Evolutionary conservation across 2,329 filamentous ascomycete genomes (phyloP).

Genomic region (Cercospora janseana): DNA sequence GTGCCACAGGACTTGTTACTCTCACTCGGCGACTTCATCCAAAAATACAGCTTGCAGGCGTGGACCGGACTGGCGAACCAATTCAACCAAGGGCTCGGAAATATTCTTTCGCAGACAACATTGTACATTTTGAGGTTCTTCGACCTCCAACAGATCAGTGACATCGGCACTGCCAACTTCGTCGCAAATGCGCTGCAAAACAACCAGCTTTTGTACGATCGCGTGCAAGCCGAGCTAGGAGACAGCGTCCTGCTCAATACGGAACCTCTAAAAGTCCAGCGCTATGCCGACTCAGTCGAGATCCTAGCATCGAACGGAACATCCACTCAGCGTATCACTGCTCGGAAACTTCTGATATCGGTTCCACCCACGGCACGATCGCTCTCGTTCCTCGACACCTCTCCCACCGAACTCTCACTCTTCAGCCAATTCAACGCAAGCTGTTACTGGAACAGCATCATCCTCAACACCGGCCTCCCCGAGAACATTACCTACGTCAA

Average conservation of each 20-base stretch:
- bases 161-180: constrained; percentile 19
- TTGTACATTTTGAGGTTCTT: constrained; percentile 48
- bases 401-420: constrained; percentile 35
- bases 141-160: constrained; percentile 11
- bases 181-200: constrained; percentile 13
- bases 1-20: constrained; percentile 50
- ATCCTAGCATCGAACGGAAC: constrained; percentile 19
- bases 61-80: constrained; percentile 44
- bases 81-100: constrained; percentile 47
- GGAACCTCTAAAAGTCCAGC: constrained; percentile 24
- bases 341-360: constrained; percentile 44
- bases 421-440: constrained; percentile 43
- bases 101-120: constrained; percentile 46
- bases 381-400: constrained; percentile 42
- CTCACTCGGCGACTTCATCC: constrained; percentile 50
- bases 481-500: constrained; percentile 24
- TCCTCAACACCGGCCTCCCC: constrained; percentile 25
- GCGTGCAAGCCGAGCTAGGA: constrained; percentile 26
- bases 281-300: neutral
- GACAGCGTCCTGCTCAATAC: constrained; percentile 33
- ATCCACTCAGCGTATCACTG: neutral
- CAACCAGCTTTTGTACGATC: constrained; percentile 24
- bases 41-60: constrained; percentile 49
- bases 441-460: constrained; percentile 28
- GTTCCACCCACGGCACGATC: constrained; percentile 43